Base-by-base conservation (phyloP, 306 rosid species). In the Lathyrus tuberosus region DNA sequence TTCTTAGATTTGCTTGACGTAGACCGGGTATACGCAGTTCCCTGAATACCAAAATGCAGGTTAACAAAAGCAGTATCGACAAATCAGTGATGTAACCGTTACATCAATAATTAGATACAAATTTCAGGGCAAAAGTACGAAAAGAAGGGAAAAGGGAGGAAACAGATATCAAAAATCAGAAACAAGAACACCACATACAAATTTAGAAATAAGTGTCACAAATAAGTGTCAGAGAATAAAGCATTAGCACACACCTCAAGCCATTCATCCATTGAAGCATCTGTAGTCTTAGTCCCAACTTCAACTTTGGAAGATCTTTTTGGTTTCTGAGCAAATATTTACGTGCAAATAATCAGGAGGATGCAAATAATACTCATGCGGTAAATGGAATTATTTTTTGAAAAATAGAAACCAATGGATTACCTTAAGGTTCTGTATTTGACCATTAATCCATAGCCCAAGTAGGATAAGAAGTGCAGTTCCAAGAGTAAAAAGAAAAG, bases 251-350 rank as follows among this genome's bases (percentile, higher is more conserved):
- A 76, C 87, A 90, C 98, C 98, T 94, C 72, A 73, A 91, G 98
- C 98, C 98, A 94, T 63, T 90, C 97, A 69, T 94, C 97, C 79
- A 82, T 80, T 0, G 91, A 84, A 10, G 94, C 85, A 78, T 90
- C 97, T 3, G 86, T 78, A 17, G 80, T 13, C 80, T 73, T 88
- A 24, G 98, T 94, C 72, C 97, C 98, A 69, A 94, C 89, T 84
- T 93, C 98, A 73, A 93, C 90, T 79, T 90, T 93, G 69, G 98
- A 82, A 67, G 85, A 83, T 80, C 92, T 85, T 86, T 90, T 94
- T 76, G 97, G 75, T 87, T 88, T 90, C 98, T 93, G 71, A 62
- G 24, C 58, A 63, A 73, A 73, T 65, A 77, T 73, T 69, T 54
- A 65, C 3, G 33, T 1, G 46, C 15, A 81, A 66, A 18, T 54